These are phyloP conservation scores for Umbelopsis sp. DNA, from an alignment of 192 early-diverging fungal species.

Conservation along the genomic window DNA sequence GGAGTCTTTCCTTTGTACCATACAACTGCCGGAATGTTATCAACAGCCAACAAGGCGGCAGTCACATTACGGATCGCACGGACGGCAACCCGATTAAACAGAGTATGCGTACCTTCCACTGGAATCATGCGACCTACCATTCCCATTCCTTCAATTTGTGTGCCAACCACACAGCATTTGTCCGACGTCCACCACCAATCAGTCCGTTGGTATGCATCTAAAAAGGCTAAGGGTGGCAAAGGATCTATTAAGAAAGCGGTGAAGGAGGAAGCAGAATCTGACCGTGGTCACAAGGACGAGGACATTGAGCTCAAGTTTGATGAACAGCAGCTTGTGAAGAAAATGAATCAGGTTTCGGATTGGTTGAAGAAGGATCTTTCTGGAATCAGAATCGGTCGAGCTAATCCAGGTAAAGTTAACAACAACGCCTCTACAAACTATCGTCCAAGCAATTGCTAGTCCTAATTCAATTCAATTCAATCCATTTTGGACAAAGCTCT, in stretches of 20 bases:
- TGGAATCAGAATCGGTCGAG: slow-evolving; percentile 67
- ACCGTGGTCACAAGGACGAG: slow-evolving; percentile 23
- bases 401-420: slow-evolving; percentile 62
- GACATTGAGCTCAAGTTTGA: slow-evolving; percentile 55
- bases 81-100: background rate
- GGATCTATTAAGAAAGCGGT: slow-evolving; percentile 14
- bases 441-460: too few species aligned
- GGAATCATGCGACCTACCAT: background rate
- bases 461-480: background rate
- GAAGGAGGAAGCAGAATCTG: slow-evolving; percentile 33
- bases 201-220: slow-evolving; percentile 38
- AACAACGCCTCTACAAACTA: too few species aligned
- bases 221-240: slow-evolving; percentile 37
- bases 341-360: slow-evolving; percentile 59
- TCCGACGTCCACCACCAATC: background rate
- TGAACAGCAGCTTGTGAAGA: slow-evolving; percentile 53
- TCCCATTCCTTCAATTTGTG: background rate
- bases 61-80: background rate
- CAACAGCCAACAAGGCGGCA: background rate
- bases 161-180: background rate
- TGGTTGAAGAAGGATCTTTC: slow-evolving; percentile 67
- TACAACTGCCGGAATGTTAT: background rate
- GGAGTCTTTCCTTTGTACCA: too few species aligned
- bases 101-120: background rate
- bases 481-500: slow-evolving; percentile 45